Base-by-base conservation (phyloP, 345 rosid genomes). In the Eucalyptus dawsonii region DNA sequence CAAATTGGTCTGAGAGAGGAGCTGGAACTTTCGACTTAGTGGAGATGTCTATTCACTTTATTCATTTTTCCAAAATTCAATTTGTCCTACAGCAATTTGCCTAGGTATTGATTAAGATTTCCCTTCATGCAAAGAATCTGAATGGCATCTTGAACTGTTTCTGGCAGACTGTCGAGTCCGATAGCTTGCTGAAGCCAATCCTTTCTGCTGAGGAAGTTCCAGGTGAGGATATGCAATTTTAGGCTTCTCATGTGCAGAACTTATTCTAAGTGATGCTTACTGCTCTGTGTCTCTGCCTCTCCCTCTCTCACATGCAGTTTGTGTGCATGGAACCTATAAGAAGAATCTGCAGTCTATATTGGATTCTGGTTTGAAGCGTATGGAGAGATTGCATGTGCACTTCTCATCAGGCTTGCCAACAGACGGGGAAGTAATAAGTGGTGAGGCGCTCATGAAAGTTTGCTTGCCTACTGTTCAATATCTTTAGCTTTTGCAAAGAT, bases 271-370 rank as follows among this genome's bases (percentile, higher is more conserved):
- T 86, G 47, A 65, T 76, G 47, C 85, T 69, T 60, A 31, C 24
- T 6, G 8, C 6, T 67, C 89, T 56, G 9, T 91, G 87, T 91
- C 10, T 87, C 76, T 22, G 13, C 42, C 34, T 50, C 19, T 8
- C 51, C 44, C 69, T 60, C 88, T 49, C 87, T 44, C 34, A 29
- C n/a, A 86, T 87, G 88, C 93, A 97, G 99, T 96, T 80, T 97
- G 99, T 89, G 95, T 97, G 31, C 99, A 97, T 91, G 99, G 99
- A 89, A 97, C 99, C 58, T 96, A 96, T 90, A 96, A 69, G 92
- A 95, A 91, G 92, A 94, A 94, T 90, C 86, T 97, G 91, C 96
- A 95, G 88, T 95, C 98, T 14, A 95, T 97, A 86, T 93, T 97
- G 92, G 93, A 93, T 54, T 93, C 92, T 29, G 99, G 99, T 19